These are phyloP conservation scores for Solanum sejunctum DNA, from an alignment of 257 asterid species.

Conservation along the genomic window DNA sequence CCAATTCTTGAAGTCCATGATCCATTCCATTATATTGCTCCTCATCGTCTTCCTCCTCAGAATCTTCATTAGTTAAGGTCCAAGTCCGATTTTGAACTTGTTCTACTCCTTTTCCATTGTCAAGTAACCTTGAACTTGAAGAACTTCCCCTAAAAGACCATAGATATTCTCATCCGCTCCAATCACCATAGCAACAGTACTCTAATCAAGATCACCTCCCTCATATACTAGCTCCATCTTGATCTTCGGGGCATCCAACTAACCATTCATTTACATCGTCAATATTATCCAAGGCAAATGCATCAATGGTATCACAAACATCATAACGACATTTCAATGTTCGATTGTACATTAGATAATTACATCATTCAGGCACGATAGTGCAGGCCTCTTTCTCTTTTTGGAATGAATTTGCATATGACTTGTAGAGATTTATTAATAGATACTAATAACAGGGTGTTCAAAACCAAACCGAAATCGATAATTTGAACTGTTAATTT, in stretches of 20 bases:
- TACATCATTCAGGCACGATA: not conserved
- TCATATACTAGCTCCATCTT: not conserved
- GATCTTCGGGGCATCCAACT: not conserved
- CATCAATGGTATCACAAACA: not conserved
- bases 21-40: not conserved
- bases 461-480: no score
- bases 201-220: not conserved
- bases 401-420: not conserved
- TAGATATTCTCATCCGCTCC: not conserved
- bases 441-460: not conserved
- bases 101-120: not conserved
- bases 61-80: not conserved
- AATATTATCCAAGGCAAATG: not conserved
- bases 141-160: not conserved
- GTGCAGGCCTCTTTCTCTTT: not conserved
- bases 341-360: not conserved
- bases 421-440: not conserved
- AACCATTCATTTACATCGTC: not conserved
- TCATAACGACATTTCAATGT: not conserved
- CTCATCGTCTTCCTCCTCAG: not conserved
- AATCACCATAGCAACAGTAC: not conserved
- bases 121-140: not conserved
- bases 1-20: not conserved
- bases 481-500: no score
- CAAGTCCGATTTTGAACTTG: not conserved